These are phyloP conservation scores for Podila minutissima DNA, from an alignment of 192 early-diverging fungal species.

Conservation along the genomic window DNA sequence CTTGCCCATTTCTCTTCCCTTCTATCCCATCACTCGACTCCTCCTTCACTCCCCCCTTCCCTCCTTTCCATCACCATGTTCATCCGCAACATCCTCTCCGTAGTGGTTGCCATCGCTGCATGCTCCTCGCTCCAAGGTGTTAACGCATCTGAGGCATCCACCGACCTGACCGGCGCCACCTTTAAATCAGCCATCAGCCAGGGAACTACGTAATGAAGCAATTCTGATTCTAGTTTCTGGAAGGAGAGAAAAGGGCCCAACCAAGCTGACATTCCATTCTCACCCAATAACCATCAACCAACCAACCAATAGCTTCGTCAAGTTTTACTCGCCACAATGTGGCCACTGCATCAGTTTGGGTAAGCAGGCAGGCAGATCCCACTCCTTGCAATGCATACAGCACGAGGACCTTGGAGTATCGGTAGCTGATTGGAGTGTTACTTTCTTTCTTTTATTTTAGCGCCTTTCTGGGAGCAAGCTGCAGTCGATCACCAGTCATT, in stretches of 20 bases:
- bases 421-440: background rate
- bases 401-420: background rate
- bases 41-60: background rate
- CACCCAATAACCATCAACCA: background rate
- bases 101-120: slow-evolving; percentile 27
- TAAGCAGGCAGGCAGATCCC: slow-evolving; percentile 8
- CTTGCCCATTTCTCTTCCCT: too few species aligned
- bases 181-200: slow-evolving; percentile 55
- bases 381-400: background rate
- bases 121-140: slow-evolving; percentile 28
- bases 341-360: slow-evolving; percentile 54
- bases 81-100: slow-evolving; percentile 24
- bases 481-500: slow-evolving; percentile 51
- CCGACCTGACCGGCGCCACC: slow-evolving; percentile 50
- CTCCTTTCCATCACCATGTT: slow-evolving; percentile 11
- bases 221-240: background rate
- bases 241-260: slow-evolving; percentile 9
- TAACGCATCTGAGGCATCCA: slow-evolving; percentile 53
- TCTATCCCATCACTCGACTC: background rate
- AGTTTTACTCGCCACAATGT: slow-evolving; percentile 60
- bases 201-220: slow-evolving; percentile 56
- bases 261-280: background rate
- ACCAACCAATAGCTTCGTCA: slow-evolving; percentile 56
- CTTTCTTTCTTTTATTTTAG: slow-evolving; percentile 20
- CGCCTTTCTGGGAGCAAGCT: slow-evolving; percentile 57